Evolutionary conservation across 2,329 filamentous ascomycete species (phyloP).

Genomic region (Cordyceps militaris): DNA sequence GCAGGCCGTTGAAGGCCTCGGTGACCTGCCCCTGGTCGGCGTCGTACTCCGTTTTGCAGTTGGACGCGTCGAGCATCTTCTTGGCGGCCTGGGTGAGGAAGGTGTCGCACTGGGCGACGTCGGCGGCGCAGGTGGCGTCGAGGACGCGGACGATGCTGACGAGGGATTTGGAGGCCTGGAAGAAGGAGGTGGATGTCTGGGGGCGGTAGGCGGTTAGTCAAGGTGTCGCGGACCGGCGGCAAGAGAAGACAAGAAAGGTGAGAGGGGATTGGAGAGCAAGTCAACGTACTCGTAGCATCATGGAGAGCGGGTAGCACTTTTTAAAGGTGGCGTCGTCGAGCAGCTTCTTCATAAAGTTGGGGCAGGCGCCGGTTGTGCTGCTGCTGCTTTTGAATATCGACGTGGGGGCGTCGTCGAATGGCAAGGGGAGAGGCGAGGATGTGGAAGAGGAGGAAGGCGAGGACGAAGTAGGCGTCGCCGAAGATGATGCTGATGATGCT

Average conservation of each 20-base stretch:
- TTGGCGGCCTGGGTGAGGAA: conserved; percentile 59
- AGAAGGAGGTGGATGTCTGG: conserved; percentile 78
- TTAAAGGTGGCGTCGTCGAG: conserved; percentile 60
- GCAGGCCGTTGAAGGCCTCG: conserved; percentile 68
- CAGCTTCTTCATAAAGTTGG: conserved; percentile 61
- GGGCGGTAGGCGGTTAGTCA: neutral
- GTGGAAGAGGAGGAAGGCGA: conserved; percentile 21
- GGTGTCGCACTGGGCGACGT: conserved; percentile 56
- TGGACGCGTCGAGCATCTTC: conserved; percentile 52
- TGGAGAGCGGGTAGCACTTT: conserved; percentile 73
- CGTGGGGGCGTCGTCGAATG: conserved; percentile 60
- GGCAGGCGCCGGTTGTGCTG: conserved; percentile 45
- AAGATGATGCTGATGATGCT: conserved; percentile 7
- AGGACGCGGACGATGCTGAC: conserved; percentile 69
- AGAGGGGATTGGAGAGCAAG: neutral
- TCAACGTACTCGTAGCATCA: conserved; percentile 65
- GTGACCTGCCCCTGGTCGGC: conserved; percentile 62
- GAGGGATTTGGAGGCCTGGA: conserved; percentile 65
- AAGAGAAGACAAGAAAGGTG: too few species aligned
- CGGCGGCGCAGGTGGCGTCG: conserved; percentile 67
- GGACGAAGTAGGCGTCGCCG: conserved; percentile 3
- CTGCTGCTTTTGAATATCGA: conserved; percentile 51
- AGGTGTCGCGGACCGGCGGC: too few species aligned
- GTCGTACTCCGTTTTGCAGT: conserved; percentile 67
- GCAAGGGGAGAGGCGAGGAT: conserved; percentile 46